Conservation (phyloP, 129 eudicot species). For the Escallonia rubra region DNA sequence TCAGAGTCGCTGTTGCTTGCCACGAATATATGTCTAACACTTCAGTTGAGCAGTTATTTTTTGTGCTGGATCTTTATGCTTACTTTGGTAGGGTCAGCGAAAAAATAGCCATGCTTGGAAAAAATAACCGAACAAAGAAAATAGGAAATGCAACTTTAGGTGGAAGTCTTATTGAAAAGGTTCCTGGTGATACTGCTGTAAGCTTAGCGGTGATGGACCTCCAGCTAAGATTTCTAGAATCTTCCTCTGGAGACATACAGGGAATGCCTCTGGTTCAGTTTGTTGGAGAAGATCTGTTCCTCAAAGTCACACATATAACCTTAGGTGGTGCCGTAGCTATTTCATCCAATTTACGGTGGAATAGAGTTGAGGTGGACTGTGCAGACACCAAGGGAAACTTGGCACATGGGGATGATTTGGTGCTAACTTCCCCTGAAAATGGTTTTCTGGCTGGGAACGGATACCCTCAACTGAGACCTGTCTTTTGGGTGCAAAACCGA, state of each 20-base stretch:
- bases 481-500: constrained; percentile 78
- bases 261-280: constrained; percentile 79
- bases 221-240: constrained; percentile 70
- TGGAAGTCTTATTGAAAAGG: constrained; percentile 55
- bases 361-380: constrained; percentile 76
- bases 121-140: constrained; percentile 27
- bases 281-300: constrained; percentile 62
- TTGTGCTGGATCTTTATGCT: constrained; percentile 76
- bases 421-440: constrained; percentile 17
- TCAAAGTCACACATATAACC: constrained; percentile 80
- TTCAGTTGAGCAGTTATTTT: constrained; percentile 87
- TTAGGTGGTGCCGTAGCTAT: constrained; percentile 92
- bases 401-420: constrained; percentile 22
- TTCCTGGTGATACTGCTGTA: constrained; percentile 93
- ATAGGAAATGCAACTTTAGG: constrained; percentile 29
- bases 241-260: constrained; percentile 39
- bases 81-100: constrained; percentile 75
- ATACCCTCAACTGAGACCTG: constrained; percentile 59
- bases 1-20: constrained; percentile 81
- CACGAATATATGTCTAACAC: constrained; percentile 78
- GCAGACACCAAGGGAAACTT: constrained; percentile 47
- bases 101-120: constrained; percentile 57
- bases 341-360: constrained; percentile 75
- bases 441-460: constrained; percentile 37
- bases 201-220: constrained; percentile 59